Evolutionary conservation across 2,329 filamentous ascomycete species (phyloP).

Genomic region (Exophiala sp.): DNA sequence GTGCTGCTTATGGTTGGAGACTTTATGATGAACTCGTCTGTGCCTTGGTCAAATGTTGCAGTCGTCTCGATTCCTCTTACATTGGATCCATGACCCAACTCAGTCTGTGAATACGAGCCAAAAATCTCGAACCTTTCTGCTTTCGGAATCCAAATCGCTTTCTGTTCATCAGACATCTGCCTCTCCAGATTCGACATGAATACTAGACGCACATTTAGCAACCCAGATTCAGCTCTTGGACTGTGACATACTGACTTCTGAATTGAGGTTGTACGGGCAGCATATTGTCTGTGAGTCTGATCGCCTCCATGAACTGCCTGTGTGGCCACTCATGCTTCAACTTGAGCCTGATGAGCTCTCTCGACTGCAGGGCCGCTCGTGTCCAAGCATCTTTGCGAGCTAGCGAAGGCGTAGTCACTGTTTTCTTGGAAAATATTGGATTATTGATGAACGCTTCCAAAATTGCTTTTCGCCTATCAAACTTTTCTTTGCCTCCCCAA

Average conservation of each 20-base stretch:
- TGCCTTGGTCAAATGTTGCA: slow-evolving; percentile 31
- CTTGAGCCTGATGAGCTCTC: slow-evolving; percentile 26
- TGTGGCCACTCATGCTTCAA: slow-evolving; percentile 26
- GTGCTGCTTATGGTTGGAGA: slow-evolving; percentile 30
- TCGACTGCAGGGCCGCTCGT: slow-evolving; percentile 23
- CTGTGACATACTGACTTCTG: slow-evolving; percentile 8
- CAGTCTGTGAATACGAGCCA: slow-evolving; percentile 33
- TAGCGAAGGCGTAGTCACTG: slow-evolving; percentile 21
- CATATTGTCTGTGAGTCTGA: slow-evolving; percentile 26
- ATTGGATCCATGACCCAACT: slow-evolving; percentile 34
- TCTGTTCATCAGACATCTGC: slow-evolving; percentile 29
- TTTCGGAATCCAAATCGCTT: slow-evolving; percentile 29
- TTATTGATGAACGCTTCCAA: slow-evolving; percentile 21
- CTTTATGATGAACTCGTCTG: slow-evolving; percentile 33
- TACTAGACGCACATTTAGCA: slow-evolving; percentile 12
- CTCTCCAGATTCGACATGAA: slow-evolving; percentile 29
- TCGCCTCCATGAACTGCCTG: slow-evolving; percentile 26
- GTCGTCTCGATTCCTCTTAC: slow-evolving; percentile 34
- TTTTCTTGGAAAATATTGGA: slow-evolving; percentile 26
- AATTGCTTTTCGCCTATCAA: slow-evolving; percentile 24
- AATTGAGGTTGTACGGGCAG: slow-evolving; percentile 28
- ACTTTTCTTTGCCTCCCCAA: slow-evolving; percentile 28
- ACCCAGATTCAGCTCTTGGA: background rate
- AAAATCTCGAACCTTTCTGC: slow-evolving; percentile 30
- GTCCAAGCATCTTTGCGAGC: slow-evolving; percentile 29